Conservation (phyloP, 1,284 basidiomycete species). For the Chalciporus sp. region DNA sequence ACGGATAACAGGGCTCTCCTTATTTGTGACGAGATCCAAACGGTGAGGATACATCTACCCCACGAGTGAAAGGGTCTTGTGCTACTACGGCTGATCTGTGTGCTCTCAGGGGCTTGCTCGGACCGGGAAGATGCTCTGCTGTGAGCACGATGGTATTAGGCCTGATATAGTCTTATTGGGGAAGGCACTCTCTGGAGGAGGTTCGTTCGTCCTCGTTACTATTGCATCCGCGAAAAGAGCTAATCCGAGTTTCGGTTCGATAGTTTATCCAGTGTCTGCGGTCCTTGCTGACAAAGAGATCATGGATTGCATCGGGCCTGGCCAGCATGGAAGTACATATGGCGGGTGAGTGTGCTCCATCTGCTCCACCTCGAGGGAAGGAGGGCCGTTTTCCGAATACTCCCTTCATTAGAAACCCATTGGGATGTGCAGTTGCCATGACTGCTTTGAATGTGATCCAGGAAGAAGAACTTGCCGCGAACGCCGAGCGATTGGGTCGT, state of each 20-base stretch:
- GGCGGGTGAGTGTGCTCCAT: conserved; percentile 63
- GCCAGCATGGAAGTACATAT: conserved; percentile 97
- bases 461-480: conserved; percentile 82
- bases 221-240: conserved; percentile 1
- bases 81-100: conserved; percentile 3
- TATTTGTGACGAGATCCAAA: conserved; percentile 98
- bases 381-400: not conserved
- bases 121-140: conserved; percentile 87
- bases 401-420: conserved; percentile 70
- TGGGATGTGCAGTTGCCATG: conserved; percentile 93
- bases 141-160: conserved; percentile 85
- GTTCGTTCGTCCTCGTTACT: conserved; percentile 53
- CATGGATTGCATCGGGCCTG: conserved; percentile 96
- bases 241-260: conserved; percentile 15
- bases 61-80: not conserved
- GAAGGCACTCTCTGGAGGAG: conserved; percentile 94
- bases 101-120: conserved; percentile 70
- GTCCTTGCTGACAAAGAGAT: conserved; percentile 89
- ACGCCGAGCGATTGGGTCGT: conserved; percentile 80
- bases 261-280: conserved; percentile 95
- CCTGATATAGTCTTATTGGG: conserved; percentile 95
- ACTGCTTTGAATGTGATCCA: conserved; percentile 88
- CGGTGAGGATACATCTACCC: conserved; percentile 46
- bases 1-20: conserved; percentile 93
- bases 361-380: not conserved